phyloP scores from a whole-genome alignment of 2,329 filamentous ascomycete species.

The Pestalotiopsis sp. region DNA sequence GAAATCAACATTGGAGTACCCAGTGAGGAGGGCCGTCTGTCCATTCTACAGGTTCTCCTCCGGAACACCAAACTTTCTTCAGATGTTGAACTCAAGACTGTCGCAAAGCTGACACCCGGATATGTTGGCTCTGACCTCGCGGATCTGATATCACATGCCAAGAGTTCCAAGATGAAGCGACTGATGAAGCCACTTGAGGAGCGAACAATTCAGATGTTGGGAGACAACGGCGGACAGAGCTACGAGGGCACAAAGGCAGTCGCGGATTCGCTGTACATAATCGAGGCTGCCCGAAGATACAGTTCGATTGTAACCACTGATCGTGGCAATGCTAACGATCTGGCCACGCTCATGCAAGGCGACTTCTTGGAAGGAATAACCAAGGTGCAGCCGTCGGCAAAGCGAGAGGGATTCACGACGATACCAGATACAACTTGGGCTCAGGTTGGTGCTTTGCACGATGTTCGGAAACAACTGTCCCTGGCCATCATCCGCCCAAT shows the following conservation, averaged over 20 bases:
- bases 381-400: conserved; percentile 77
- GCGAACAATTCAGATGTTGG: background rate
- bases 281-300: conserved; percentile 21
- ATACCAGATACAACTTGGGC: conserved; percentile 93
- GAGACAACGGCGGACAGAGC: background rate
- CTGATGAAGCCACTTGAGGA: conserved; percentile 23
- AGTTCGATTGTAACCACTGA: too few species aligned
- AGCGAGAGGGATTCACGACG: conserved; percentile 92
- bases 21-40: conserved; percentile 73
- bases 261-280: conserved; percentile 18
- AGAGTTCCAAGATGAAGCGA: conserved; percentile 38
- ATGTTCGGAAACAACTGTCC: conserved; percentile 79
- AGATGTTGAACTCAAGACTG: conserved; percentile 71
- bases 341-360: conserved; percentile 43
- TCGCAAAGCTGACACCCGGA: conserved; percentile 86
- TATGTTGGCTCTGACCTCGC: conserved; percentile 92
- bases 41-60: conserved; percentile 77
- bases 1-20: conserved; percentile 90
- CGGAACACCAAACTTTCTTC: conserved; percentile 64
- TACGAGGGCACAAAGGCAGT: conserved; percentile 24
- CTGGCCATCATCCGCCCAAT: conserved; percentile 91
- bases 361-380: conserved; percentile 78
- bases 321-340: too few species aligned
- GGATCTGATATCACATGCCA: conserved; percentile 55
- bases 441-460: conserved; percentile 82